Evolutionary conservation across 345 rosid species (phyloP), one percentile per base, ranked within the genome.

Genomic region (Viola odorata): DNA sequence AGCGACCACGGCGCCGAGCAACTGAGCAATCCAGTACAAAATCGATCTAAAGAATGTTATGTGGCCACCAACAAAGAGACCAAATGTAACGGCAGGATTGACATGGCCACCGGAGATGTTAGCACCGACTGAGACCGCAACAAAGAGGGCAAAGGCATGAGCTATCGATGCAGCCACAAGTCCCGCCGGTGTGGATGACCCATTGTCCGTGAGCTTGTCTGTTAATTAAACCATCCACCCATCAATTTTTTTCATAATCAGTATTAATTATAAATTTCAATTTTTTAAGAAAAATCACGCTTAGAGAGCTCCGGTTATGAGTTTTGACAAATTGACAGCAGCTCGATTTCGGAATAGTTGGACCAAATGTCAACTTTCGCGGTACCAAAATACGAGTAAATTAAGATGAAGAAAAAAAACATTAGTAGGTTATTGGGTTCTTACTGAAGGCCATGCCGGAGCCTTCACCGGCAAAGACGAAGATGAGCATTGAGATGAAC

Each of bases 371-470:
- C 32, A 23, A 23, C 32, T 23, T 1, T 23, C 32, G 32, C 32
- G 32, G 32, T 23, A 23, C 32, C 32, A 23, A 23, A 23, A 23
- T 2, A 23, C 32, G 32, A 23, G 32, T 23, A 23, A 23, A 17
- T 10, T 51, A 13, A 51, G 3, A 11, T 9, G 0, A 11, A 37
- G 11, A 36, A 6, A 9, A 7, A 44, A 38, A 14, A 10, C 1
- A 13, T 23, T 4, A 15, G 7, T 2, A 7, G 14, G 0, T 52
- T 10, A 8, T 5, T n/a, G 16, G 11, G 45, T 56, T 50, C 72
- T 66, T 67, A 73, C 72, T 67, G 1, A 51, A 73, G 53, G 76
- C 76, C 76, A 72, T 72, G 57, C 76, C 65, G 37, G 72, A 67
- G 11, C 76, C 76, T 62, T 72, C 72, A 7, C 76, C 76, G 10